Conservation (phyloP, 805 yeast genomes). For the Barnettozyma sp. region DNA sequence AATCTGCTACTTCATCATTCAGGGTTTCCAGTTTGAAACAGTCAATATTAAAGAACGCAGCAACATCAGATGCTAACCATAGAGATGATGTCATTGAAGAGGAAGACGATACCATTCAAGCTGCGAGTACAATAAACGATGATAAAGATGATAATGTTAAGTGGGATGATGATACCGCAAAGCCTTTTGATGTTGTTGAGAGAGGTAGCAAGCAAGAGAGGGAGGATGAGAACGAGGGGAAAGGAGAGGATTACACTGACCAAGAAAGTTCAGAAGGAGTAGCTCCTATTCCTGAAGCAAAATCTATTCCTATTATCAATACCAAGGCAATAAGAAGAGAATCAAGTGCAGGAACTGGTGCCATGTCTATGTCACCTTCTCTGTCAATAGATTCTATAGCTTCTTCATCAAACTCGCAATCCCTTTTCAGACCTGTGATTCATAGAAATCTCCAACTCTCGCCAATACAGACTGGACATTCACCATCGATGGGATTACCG, state of each 20-base stretch:
- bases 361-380: conserved; percentile 20
- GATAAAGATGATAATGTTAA: conserved; percentile 18
- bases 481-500: not conserved
- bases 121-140: conserved; percentile 6
- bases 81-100: conserved; percentile 15
- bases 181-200: conserved; percentile 2
- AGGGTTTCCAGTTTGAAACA: conserved; percentile 16
- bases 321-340: conserved; percentile 4
- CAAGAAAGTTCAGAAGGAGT: conserved; percentile 19
- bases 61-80: not conserved
- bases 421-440: conserved; percentile 10
- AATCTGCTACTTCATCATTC: conserved; percentile 11
- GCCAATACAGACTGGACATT: conserved; percentile 1
- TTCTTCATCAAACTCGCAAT: conserved; percentile 16
- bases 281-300: conserved; percentile 14
- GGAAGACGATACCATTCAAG: conserved; percentile 15
- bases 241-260: not conserved
- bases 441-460: conserved; percentile 5
- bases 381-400: conserved; percentile 17
- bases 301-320: conserved; percentile 16
- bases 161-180: conserved; percentile 16
- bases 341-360: conserved; percentile 13
- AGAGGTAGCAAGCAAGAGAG: too few species aligned
- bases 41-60: conserved; percentile 10
- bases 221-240: not conserved